A percentile compares a stretch with the other conserved stretches of the same genome.
Conservation (phyloP, 2,329 filamentous ascomycete genomes). For the Dactylellina cionopaga region DNA sequence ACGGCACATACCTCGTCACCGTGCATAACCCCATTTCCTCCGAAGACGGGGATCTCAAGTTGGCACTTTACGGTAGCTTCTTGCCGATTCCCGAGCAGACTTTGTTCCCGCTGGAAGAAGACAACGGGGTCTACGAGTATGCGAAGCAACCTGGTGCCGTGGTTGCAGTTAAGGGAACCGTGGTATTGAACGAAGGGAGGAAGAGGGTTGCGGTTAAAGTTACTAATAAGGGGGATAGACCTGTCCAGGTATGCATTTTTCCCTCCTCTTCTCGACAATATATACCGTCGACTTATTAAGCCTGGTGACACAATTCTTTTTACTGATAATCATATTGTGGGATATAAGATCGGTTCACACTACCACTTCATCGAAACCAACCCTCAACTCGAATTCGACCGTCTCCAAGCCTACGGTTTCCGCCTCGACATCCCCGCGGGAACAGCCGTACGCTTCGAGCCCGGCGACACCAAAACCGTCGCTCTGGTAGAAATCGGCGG, state of each 20-base stretch:
- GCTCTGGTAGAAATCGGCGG: slow-evolving; percentile 89
- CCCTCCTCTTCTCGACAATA: not conserved
- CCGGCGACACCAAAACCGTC: slow-evolving; percentile 89
- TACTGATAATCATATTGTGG: not conserved
- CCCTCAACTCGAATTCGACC: slow-evolving; percentile 87
- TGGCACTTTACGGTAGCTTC: slow-evolving; percentile 90
- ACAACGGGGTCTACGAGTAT: slow-evolving; percentile 71
- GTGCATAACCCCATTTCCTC: slow-evolving; percentile 88
- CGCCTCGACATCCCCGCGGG: slow-evolving; percentile 89
- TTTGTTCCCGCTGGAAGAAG: slow-evolving; percentile 73
- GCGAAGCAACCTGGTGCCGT: slow-evolving; percentile 81
- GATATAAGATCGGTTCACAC: slow-evolving; percentile 77
- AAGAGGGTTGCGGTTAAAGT: slow-evolving; percentile 79
- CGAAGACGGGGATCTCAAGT: slow-evolving; percentile 85
- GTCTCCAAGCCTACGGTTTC: slow-evolving; percentile 81
- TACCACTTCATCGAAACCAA: slow-evolving; percentile 98
- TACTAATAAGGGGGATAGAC: slow-evolving; percentile 86
- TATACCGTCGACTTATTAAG: not conserved
- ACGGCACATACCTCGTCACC: slow-evolving; percentile 91
- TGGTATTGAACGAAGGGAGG: slow-evolving; percentile 78
- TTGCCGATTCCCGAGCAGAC: slow-evolving; percentile 77
- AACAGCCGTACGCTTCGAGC: slow-evolving; percentile 92
- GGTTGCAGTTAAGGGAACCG: slow-evolving; percentile 72
- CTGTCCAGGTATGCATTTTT: slow-evolving; percentile 75
- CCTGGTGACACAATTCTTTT: too few relatives aligned